A percentile compares a stretch with the other conserved stretches of the same genome.
Conservation (phyloP, 2,329 filamentous ascomycete species). For the Claviceps sp. region DNA sequence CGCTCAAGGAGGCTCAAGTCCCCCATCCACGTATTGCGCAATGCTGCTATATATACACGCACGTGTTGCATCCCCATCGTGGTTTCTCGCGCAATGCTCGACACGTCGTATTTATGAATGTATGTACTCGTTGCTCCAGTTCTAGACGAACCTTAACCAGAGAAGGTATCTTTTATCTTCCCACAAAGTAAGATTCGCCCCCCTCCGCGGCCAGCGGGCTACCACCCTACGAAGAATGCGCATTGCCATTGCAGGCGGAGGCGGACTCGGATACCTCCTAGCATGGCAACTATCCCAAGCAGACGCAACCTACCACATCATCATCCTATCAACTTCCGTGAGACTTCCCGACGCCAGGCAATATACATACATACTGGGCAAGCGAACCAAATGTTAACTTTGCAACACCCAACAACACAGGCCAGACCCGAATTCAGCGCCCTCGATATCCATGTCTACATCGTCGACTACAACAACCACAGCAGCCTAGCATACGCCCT, state of each 20-base stretch:
- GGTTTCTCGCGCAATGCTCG: slow-evolving; percentile 4
- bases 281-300: slow-evolving; percentile 42
- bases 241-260: slow-evolving; percentile 33
- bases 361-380: not conserved
- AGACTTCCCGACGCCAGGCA: slow-evolving; percentile 5
- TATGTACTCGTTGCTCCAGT: not conserved
- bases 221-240: slow-evolving; percentile 27
- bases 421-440: slow-evolving; percentile 38
- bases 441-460: slow-evolving; percentile 50
- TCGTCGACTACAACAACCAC: slow-evolving; percentile 52
- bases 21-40: not conserved
- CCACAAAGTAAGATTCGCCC: slow-evolving; percentile 4
- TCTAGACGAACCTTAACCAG: not conserved
- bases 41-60: slow-evolving; percentile 7
- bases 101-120: slow-evolving; percentile 1
- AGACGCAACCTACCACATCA: slow-evolving; percentile 48
- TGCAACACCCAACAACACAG: slow-evolving; percentile 19
- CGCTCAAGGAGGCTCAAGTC: slow-evolving; percentile 8
- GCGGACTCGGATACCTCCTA: slow-evolving; percentile 31
- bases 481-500: slow-evolving; percentile 49
- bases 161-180: slow-evolving; percentile 5
- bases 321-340: slow-evolving; percentile 51
- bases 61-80: slow-evolving; percentile 3
- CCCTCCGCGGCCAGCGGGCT: slow-evolving; percentile 7
- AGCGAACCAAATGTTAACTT: slow-evolving; percentile 10